Evolutionary conservation across 306 rosid species (phyloP).

Genomic region (Dicorynia guianensis): DNA sequence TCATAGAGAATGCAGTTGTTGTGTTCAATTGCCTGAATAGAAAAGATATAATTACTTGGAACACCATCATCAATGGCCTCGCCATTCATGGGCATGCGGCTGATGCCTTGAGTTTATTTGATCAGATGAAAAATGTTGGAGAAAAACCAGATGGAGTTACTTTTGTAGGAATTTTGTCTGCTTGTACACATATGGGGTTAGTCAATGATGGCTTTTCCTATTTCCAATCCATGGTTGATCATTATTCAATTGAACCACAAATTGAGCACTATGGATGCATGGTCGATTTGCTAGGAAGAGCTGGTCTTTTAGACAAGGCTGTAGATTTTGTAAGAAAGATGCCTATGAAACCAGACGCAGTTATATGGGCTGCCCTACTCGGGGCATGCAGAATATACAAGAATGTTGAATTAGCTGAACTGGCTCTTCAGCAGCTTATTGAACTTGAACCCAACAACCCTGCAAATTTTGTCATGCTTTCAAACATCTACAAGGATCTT

Average conservation of each 20-base stretch:
- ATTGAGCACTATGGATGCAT: conserved; percentile 62
- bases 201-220: conserved; percentile 55
- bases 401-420: conserved; percentile 59
- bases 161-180: conserved; percentile 70
- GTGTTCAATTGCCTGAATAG: conserved; percentile 54
- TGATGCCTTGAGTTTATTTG: conserved; percentile 68
- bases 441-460: conserved; percentile 84
- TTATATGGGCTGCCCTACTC: conserved; percentile 54
- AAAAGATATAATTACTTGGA: conserved; percentile 56
- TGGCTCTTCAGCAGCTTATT: conserved; percentile 63
- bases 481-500: conserved; percentile 79
- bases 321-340: conserved; percentile 64
- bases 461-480: conserved; percentile 75
- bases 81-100: conserved; percentile 64
- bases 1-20: conserved; percentile 55
- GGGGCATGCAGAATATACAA: conserved; percentile 58
- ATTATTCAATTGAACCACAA: conserved; percentile 54
- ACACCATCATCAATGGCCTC: conserved; percentile 51
- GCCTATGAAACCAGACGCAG: conserved; percentile 66
- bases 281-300: conserved; percentile 61
- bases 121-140: conserved; percentile 61
- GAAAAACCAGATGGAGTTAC: conserved; percentile 54
- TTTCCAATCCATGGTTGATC: conserved; percentile 64
- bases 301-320: conserved; percentile 69
- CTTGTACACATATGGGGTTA: conserved; percentile 78